Percentiles rank a stretch among this genome's conserved stretches.
Conservation (phyloP, 352 stramenopile species). For the Globisporangium abappressorium region DNA sequence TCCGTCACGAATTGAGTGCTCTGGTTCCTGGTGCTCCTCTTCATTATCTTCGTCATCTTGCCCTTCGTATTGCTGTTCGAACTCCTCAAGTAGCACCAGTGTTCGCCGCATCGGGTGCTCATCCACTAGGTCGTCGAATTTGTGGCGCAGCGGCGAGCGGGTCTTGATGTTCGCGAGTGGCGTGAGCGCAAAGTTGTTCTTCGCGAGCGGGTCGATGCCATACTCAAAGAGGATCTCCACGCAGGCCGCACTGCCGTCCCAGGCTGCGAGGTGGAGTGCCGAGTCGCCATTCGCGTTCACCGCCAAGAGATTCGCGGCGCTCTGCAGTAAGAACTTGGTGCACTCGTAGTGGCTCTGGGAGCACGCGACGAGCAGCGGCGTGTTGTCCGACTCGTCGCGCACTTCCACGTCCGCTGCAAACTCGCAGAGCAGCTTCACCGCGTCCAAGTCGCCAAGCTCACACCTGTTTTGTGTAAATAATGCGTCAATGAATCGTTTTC, state of each 20-base stretch:
- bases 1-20: neutral
- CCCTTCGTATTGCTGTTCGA: slow-evolving; percentile 17
- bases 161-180: slow-evolving; percentile 59
- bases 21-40: neutral
- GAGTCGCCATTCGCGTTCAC: slow-evolving; percentile 49
- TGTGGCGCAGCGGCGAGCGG: slow-evolving; percentile 56
- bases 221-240: slow-evolving; percentile 71
- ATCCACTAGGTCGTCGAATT: slow-evolving; percentile 54
- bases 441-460: slow-evolving; percentile 61
- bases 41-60: neutral
- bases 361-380: slow-evolving; percentile 59
- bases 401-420: slow-evolving; percentile 63
- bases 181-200: slow-evolving; percentile 49
- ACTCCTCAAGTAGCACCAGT: slow-evolving; percentile 42
- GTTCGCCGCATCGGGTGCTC: slow-evolving; percentile 53
- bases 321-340: slow-evolving; percentile 70
- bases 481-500: neutral
- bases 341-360: slow-evolving; percentile 69
- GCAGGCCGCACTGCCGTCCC: slow-evolving; percentile 58
- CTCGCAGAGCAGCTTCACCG: slow-evolving; percentile 65
- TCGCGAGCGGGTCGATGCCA: slow-evolving; percentile 39
- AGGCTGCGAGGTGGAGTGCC: slow-evolving; percentile 63
- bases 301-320: slow-evolving; percentile 46
- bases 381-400: slow-evolving; percentile 62
- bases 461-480: slow-evolving; percentile 27